Evolutionary conservation across 2,329 filamentous ascomycete species (phyloP).

Genomic region (Neophaeococcomyces mojaviensis): DNA sequence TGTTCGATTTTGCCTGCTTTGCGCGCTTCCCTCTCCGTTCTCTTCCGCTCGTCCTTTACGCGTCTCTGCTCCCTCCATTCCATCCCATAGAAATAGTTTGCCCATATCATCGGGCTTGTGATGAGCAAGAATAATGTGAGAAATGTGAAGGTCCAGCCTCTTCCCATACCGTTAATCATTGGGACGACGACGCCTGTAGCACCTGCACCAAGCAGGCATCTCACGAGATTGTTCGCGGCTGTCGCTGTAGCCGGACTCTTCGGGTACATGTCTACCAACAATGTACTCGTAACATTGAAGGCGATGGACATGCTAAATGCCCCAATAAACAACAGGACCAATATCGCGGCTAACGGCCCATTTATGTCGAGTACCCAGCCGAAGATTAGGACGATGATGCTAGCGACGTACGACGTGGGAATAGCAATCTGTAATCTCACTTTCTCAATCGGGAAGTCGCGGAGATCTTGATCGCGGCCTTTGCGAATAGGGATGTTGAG

Average conservation of each 20-base stretch:
- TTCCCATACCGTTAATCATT: constrained; percentile 40
- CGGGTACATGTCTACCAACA: constrained; percentile 46
- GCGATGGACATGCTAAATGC: constrained; percentile 33
- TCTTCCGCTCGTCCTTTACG: constrained; percentile 12
- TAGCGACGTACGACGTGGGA: constrained; percentile 25
- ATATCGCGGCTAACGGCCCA: constrained; percentile 27
- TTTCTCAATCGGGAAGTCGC: constrained; percentile 44
- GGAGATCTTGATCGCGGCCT: constrained; percentile 48
- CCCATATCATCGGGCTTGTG: constrained; percentile 28
- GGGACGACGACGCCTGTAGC: constrained; percentile 46
- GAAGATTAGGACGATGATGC: constrained; percentile 27
- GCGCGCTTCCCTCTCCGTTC: constrained; percentile 15
- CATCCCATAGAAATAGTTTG: constrained; percentile 25
- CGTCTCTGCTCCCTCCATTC: constrained; percentile 24
- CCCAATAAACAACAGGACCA: constrained; percentile 32
- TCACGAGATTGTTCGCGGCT: constrained; percentile 46
- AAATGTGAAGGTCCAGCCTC: constrained; percentile 39
- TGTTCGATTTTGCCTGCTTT: constrained; percentile 1
- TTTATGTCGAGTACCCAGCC: constrained; percentile 33
- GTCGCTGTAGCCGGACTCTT: constrained; percentile 45
- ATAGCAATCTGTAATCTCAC: constrained; percentile 30
- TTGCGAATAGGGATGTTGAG: constrained; percentile 55
- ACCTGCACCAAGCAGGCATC: constrained; percentile 47
- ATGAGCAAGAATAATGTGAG: constrained; percentile 30
- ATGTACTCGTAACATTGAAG: constrained; percentile 39